phyloP scores from a whole-genome alignment of 495 filamentous ascomycete genomes.

The Amniculicola lignicola region DNA sequence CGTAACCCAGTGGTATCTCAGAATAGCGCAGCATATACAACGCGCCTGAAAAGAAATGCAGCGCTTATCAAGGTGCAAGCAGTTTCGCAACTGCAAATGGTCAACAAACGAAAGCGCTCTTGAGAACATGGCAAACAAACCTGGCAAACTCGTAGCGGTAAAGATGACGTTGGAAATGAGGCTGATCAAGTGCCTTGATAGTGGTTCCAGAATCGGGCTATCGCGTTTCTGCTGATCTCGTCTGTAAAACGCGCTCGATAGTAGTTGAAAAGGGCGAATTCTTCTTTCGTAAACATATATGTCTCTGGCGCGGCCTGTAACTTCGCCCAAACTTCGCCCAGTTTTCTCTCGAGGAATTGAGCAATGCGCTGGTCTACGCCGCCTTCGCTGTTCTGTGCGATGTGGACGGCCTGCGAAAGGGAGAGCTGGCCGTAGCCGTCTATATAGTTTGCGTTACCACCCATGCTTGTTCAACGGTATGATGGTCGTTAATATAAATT shows the following conservation, averaged over 20 bases:
- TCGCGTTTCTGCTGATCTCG: slow-evolving; percentile 45
- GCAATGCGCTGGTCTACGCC: slow-evolving; percentile 52
- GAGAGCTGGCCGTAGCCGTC: slow-evolving; percentile 41
- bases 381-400: slow-evolving; percentile 62
- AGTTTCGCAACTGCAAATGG: too few species aligned
- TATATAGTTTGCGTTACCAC: slow-evolving; percentile 36
- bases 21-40: too few species aligned
- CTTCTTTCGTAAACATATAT: slow-evolving; percentile 65
- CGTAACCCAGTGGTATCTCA: slow-evolving; percentile 9
- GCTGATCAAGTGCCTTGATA: slow-evolving; percentile 31
- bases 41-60: not conserved
- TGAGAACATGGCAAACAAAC: too few species aligned
- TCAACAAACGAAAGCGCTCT: too few species aligned
- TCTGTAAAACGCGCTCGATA: slow-evolving; percentile 59
- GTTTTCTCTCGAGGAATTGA: slow-evolving; percentile 54
- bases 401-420: slow-evolving; percentile 58
- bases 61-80: slow-evolving; percentile 3
- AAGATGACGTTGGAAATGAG: too few species aligned
- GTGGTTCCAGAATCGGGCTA: slow-evolving; percentile 52
- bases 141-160: too few species aligned
- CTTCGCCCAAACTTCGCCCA: slow-evolving; percentile 60
- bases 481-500: too few species aligned
- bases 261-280: slow-evolving; percentile 78
- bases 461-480: slow-evolving; percentile 29
- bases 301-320: slow-evolving; percentile 56